Evolutionary conservation across 2,329 filamentous ascomycete genomes (phyloP), one percentile per base, ranked within the genome.

Genomic region (Aspergillus sojae): DNA sequence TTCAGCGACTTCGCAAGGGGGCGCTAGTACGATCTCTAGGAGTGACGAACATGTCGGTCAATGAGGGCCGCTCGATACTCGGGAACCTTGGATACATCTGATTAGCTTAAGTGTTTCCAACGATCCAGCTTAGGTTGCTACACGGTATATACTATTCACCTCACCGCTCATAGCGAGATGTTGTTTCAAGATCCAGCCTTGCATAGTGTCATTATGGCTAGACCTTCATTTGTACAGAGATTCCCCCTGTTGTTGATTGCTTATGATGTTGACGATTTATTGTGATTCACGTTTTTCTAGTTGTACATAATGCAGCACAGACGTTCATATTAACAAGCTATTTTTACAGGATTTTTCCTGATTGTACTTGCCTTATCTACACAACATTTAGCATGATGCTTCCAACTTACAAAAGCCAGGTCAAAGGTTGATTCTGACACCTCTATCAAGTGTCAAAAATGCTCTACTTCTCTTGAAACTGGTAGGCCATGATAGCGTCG

Each of bases 1-100:
- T 89, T 50, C 81, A 86, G 72, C 79, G 84, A 30, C 75, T 89
- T 65, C 78, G 83, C 55, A 82, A 83, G 66, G 86, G 87, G 19
- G 83, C 81, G 61, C 82, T 86, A 69, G 85, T 87, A 34, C 77
- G 86, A 62, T 80, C 82, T 32, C 65, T 89, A 70, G 84, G 82
- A 19, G 83, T 85, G 46, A 82, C 80, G 21, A 64, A 65, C 28
- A 64, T 71, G 67, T 53, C 64, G 41, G 62, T 62, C 12, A 63
- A 58, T 46, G 70, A 71, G 21, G 67, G 64, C 46, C 58, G 65
- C 36, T 68, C 64, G n/a, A 60, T 70, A 6, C 60, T 71, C 32
- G 65, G 63, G 48, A 65, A 66, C 21, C 65, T 71, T 53, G 68
- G 68, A 36, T 70, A 70, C 56, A 62, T 54, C 52, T 63, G 57